These are phyloP conservation scores for Geotrichum ghanense DNA, from an alignment of 805 yeast genomes.

Conservation along the genomic window DNA sequence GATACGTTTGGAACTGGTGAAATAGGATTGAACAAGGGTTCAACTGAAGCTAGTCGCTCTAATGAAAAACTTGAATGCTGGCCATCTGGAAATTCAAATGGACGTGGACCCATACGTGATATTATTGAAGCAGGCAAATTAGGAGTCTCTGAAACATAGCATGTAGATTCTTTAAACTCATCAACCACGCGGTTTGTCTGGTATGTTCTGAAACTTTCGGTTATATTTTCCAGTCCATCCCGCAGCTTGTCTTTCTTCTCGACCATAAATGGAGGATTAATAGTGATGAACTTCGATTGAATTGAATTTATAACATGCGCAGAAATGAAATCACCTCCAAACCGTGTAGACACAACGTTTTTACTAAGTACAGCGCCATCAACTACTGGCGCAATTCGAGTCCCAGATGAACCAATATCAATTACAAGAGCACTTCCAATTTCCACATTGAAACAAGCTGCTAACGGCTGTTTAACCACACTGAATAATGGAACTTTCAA, in stretches of 20 bases:
- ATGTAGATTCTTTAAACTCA: constrained; percentile 37
- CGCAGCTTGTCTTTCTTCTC: constrained; percentile 26
- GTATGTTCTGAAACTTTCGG: constrained; percentile 28
- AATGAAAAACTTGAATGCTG: constrained; percentile 35
- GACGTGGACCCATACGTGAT: constrained; percentile 27
- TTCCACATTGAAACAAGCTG: constrained; percentile 40
- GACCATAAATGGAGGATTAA: constrained; percentile 27
- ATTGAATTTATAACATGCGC: constrained; percentile 45
- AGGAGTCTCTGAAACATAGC: constrained; percentile 30
- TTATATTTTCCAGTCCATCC: constrained; percentile 29
- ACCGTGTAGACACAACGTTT: constrained; percentile 17
- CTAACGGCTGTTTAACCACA: constrained; percentile 63
- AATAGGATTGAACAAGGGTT: constrained; percentile 61
- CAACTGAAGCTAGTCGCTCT: constrained; percentile 46
- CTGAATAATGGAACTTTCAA: constrained; percentile 69
- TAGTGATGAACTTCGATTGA: constrained; percentile 25
- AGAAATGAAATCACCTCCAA: constrained; percentile 76
- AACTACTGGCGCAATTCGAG: constrained; percentile 38
- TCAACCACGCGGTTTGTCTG: constrained; percentile 15
- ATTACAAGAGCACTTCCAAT: constrained; percentile 67
- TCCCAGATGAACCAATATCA: constrained; percentile 63
- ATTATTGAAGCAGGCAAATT: constrained; percentile 25
- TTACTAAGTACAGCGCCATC: constrained; percentile 64
- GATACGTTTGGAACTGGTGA: constrained; percentile 30
- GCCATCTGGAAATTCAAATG: constrained; percentile 53